phyloP scores from a whole-genome alignment of 352 stramenopile species.

The Plasmopara viticola region DNA sequence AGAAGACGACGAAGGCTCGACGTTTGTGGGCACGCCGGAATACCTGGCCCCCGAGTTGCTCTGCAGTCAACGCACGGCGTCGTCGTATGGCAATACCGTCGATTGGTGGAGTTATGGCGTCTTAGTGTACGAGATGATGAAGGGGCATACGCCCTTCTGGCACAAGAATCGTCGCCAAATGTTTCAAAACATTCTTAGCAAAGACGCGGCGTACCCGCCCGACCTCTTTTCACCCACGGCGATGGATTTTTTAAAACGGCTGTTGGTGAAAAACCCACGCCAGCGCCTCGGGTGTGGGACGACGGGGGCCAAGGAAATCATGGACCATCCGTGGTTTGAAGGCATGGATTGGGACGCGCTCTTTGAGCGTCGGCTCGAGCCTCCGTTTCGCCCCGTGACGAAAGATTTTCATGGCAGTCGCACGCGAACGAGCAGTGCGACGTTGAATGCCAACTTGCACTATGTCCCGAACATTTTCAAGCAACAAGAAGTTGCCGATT shows the following conservation, averaged over 20 bases:
- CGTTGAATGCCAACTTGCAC: slow-evolving; percentile 53
- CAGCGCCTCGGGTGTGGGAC: slow-evolving; percentile 57
- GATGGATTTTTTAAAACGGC: slow-evolving; percentile 55
- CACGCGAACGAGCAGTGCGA: slow-evolving; percentile 42
- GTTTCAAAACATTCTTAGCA: slow-evolving; percentile 82
- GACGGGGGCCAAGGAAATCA: slow-evolving; percentile 68
- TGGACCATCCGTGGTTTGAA: slow-evolving; percentile 75
- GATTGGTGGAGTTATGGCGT: slow-evolving; percentile 87
- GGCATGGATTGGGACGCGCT: slow-evolving; percentile 75
- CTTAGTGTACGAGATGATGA: slow-evolving; percentile 86
- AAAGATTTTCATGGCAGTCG: slow-evolving; percentile 25
- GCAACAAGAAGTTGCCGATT: slow-evolving; percentile 79
- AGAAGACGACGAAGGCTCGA: slow-evolving; percentile 77
- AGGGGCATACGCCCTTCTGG: slow-evolving; percentile 77
- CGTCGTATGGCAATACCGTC: slow-evolving; percentile 79
- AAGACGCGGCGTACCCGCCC: slow-evolving; percentile 52
- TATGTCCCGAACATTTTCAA: slow-evolving; percentile 81
- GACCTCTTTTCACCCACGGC: slow-evolving; percentile 60
- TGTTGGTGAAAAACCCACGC: slow-evolving; percentile 72
- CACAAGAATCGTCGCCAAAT: slow-evolving; percentile 81
- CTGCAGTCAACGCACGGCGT: slow-evolving; percentile 55
- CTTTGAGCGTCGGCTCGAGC: slow-evolving; percentile 52
- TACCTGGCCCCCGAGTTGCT: slow-evolving; percentile 82
- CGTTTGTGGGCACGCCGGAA: slow-evolving; percentile 78
- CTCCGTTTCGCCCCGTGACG: slow-evolving; percentile 61